Evolutionary conservation across 305 asterid species (phyloP).

Genomic region (Fraxinus floribunda): DNA sequence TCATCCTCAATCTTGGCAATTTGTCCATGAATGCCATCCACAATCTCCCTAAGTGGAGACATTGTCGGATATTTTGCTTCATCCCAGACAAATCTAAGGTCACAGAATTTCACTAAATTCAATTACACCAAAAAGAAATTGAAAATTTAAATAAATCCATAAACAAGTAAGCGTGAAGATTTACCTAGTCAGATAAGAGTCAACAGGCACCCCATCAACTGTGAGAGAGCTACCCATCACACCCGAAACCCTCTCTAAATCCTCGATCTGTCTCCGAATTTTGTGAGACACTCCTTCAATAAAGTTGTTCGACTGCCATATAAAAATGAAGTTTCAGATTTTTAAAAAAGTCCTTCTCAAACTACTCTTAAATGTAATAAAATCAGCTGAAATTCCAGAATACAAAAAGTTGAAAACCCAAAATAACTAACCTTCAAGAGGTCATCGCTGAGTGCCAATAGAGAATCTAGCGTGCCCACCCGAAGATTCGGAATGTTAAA

Average conservation of each 20-base stretch:
- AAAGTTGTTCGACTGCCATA: conserved; percentile 74
- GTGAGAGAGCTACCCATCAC: conserved; percentile 84
- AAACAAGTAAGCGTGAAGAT: background rate
- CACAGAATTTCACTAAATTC: conserved; percentile 9
- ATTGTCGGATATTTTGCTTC: conserved; percentile 93
- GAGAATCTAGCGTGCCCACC: conserved; percentile 91
- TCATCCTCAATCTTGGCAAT: conserved; percentile 95
- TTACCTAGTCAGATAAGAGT: conserved; percentile 90
- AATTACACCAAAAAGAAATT: background rate
- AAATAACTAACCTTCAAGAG: conserved; percentile 59
- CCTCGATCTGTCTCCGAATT: conserved; percentile 91
- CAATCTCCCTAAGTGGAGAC: conserved; percentile 90
- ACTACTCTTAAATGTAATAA: conserved; percentile 9
- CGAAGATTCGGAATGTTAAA: conserved; percentile 96
- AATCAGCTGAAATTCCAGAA: conserved; percentile 7
- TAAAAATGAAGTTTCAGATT: background rate
- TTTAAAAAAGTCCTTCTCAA: background rate
- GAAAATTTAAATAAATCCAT: background rate
- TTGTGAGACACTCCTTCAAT: conserved; percentile 94
- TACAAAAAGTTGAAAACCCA: background rate
- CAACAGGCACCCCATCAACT: conserved; percentile 98
- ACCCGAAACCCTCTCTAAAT: conserved; percentile 84
- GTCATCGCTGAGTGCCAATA: conserved; percentile 82
- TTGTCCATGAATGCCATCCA: conserved; percentile 84
- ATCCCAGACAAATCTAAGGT: conserved; percentile 86